Evolutionary conservation across 23 red algal genomes (phyloP).

Genomic region (Rhodosorus marinus): DNA sequence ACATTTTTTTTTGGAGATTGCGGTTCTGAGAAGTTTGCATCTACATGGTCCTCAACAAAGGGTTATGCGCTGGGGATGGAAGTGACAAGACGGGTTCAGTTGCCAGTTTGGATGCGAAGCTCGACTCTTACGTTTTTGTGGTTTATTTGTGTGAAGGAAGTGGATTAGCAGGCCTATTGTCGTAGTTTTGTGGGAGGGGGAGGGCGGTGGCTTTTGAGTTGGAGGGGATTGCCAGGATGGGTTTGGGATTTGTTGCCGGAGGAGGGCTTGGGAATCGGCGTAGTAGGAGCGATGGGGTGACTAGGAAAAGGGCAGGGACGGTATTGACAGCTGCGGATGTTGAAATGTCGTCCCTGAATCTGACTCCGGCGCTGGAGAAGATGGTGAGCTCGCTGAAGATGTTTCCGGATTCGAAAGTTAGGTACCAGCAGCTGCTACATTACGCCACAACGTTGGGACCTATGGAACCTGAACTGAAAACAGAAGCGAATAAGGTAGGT

Average conservation of each 20-base stretch:
- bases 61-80: too few species aligned
- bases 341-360: conserved; percentile 12
- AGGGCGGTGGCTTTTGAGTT: too few species aligned
- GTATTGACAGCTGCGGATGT: neutral
- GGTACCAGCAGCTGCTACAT: conserved; percentile 85
- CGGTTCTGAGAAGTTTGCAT: too few species aligned
- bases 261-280: neutral
- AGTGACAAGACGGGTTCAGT: too few species aligned
- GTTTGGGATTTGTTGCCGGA: neutral
- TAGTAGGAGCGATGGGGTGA: neutral
- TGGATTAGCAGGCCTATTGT: too few species aligned
- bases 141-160: too few species aligned
- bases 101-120: too few species aligned
- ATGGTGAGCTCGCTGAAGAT: conserved; percentile 39
- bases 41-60: too few species aligned
- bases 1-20: too few species aligned
- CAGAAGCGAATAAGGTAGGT: conserved; percentile 50
- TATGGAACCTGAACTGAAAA: conserved; percentile 35
- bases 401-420: conserved; percentile 65
- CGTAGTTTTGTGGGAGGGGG: too few species aligned
- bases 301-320: neutral
- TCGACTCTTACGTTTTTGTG: too few species aligned
- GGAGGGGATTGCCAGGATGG: too few species aligned
- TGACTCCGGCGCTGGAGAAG: conserved; percentile 34
- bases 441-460: conserved; percentile 54